Evolutionary conservation across 305 asterid species (phyloP), one percentile per base, ranked within the genome.

Genomic region (Rubia tinctorum): DNA sequence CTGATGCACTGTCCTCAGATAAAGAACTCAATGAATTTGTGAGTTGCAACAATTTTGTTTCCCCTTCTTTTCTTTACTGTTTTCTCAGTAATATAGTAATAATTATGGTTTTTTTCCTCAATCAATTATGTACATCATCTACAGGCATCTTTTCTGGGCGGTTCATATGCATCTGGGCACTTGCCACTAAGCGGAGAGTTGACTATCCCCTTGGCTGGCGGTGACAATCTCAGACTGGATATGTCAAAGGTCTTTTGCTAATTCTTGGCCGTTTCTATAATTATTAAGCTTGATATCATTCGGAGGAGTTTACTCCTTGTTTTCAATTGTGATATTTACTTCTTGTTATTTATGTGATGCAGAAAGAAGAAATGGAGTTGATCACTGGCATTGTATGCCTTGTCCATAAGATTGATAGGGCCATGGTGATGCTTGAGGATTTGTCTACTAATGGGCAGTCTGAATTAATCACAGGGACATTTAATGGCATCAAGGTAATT

Each of bases 141-240:
- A 67, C 79, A 95, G 99, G 98, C 97, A 56, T 85, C 92, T 76
- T 87, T 89, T 92, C 74, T 92, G 82, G 95, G 97, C 60, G 99
- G 98, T 80, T 86, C 99, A 63, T 95, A 95, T 79, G 80, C 77
- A 73, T 86, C 83, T 78, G 88, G 80, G 80, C 75, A 78, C 58
- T 82, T 86, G 56, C 88, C 86, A 72, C 82, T 86, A 68, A 82
- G 76, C 73, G 98, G 97, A 84, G 90, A 85, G 83, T 80, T 95
- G 71, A 75, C 83, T 76, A 68, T 92, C 79, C 95, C 97, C 53
- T 61, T 75, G 83, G 86, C 84, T 13, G 77, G 84, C 76, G 91
- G 90, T 20, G 87, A 82, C 76, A 75, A 80, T 73, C 71, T 95
- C 85, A 87, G 80, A 76, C 93, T 95, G 76, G 89, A 89, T 79